Conservation (phyloP, 1,284 basidiomycete species). For the Hypsizygus ulmarius region DNA sequence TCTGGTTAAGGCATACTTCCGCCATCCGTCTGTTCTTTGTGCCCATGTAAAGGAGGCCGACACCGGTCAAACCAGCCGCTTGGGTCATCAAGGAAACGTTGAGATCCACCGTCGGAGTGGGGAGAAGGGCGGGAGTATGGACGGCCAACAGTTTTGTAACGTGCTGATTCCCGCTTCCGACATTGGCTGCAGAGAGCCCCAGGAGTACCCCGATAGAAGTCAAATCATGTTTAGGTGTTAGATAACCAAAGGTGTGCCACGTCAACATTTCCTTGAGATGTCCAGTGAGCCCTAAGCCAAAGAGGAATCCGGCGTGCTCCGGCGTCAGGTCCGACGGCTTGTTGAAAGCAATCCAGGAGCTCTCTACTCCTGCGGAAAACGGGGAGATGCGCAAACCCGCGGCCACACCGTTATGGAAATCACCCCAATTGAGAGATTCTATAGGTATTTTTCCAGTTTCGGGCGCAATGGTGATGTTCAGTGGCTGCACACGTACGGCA, state of each 20-base stretch:
- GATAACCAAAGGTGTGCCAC: constrained; percentile 88
- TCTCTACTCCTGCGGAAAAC: constrained; percentile 76
- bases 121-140: constrained; percentile 90
- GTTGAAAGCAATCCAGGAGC: constrained; percentile 94
- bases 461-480: constrained; percentile 60
- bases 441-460: constrained; percentile 63
- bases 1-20: constrained; percentile 85
- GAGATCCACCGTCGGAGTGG: constrained; percentile 82
- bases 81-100: constrained; percentile 91
- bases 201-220: constrained; percentile 93
- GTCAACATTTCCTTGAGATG: constrained; percentile 87
- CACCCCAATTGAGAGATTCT: constrained; percentile 86
- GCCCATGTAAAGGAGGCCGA: constrained; percentile 90
- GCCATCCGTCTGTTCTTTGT: constrained; percentile 89
- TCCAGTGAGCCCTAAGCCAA: constrained; percentile 89
- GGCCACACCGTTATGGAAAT: constrained; percentile 97
- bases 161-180: constrained; percentile 85
- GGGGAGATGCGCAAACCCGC: constrained; percentile 83
- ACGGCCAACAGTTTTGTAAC: constrained; percentile 91
- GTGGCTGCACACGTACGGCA: constrained; percentile 68
- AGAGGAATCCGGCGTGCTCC: constrained; percentile 93
- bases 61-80: constrained; percentile 83
- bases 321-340: constrained; percentile 83
- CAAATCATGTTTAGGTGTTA: constrained; percentile 92
- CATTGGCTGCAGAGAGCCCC: constrained; percentile 87